phyloP scores from a whole-genome alignment of 129 eudicot genomes.

The Cynara cardunculus region DNA sequence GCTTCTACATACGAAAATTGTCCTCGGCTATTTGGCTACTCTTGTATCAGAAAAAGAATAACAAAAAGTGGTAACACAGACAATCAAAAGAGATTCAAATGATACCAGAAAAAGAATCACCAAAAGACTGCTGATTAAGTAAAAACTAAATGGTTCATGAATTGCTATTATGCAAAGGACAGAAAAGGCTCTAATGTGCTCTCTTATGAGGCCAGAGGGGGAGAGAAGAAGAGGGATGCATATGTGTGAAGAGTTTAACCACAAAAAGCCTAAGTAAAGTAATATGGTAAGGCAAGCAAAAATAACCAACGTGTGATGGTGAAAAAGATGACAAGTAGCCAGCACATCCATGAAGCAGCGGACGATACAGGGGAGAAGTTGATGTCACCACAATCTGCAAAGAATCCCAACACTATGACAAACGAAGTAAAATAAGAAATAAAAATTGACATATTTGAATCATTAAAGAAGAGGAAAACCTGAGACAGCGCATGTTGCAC shows the following conservation, averaged over 20 bases:
- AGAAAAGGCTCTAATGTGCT: background rate
- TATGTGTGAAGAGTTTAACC: background rate
- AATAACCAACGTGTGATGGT: conserved; percentile 78
- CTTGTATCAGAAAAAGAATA: background rate
- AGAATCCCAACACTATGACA: conserved; percentile 6
- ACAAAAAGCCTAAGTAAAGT: background rate
- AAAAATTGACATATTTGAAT: background rate
- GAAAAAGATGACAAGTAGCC: conserved; percentile 95
- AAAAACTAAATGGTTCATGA: background rate
- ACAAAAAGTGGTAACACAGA: background rate
- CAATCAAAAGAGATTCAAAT: background rate
- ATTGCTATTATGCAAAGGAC: background rate
- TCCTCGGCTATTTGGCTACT: background rate
- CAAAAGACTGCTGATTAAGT: background rate
- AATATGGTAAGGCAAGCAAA: background rate
- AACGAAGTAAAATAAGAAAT: background rate
- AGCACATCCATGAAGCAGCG: conserved; percentile 92
- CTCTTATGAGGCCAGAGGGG: background rate
- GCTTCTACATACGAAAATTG: background rate
- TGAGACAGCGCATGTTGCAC: conserved; percentile 87
- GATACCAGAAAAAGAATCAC: background rate
- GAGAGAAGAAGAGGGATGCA: background rate
- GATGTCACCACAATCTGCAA: conserved; percentile 88
- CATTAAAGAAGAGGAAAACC: conserved; percentile 36
- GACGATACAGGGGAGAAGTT: conserved; percentile 64